These are phyloP conservation scores for Heritiera littoralis DNA, from an alignment of 345 rosid species.

Conservation along the genomic window DNA sequence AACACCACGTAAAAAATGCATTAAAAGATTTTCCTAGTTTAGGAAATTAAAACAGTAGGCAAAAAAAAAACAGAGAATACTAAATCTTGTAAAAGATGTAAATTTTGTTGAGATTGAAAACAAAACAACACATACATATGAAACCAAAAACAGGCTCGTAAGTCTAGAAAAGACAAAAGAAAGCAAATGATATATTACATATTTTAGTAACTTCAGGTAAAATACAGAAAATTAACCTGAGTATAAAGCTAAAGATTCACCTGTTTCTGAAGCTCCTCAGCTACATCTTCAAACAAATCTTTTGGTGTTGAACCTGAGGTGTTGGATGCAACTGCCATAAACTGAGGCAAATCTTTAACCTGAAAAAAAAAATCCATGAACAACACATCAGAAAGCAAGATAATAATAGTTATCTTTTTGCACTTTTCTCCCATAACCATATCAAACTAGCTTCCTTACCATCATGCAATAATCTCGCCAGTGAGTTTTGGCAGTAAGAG, in stretches of 20 bases:
- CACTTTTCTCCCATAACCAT: constrained; percentile 18
- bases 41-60: neutral
- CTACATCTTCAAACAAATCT: constrained; percentile 87
- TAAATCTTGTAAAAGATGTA: neutral
- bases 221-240: constrained; percentile 19
- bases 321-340: constrained; percentile 71
- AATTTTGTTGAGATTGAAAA: neutral
- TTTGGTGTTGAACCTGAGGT: constrained; percentile 87
- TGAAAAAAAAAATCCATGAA: constrained; percentile 33
- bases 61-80: neutral
- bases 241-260: constrained; percentile 30
- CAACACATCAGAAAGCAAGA: constrained; percentile 16
- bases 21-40: neutral
- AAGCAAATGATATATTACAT: constrained; percentile 10
- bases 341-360: constrained; percentile 78
- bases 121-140: neutral
- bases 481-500: constrained; percentile 69
- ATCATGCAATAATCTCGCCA: constrained; percentile 85
- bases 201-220: constrained; percentile 17
- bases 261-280: constrained; percentile 82
- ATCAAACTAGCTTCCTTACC: constrained; percentile 42
- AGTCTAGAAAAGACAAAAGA: neutral
- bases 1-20: neutral
- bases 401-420: neutral
- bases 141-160: neutral